A percentile compares a stretch with the other conserved stretches of the same genome.
Conservation (phyloP, 192 early-diverging fungal species). For the Gigaspora rosea region DNA sequence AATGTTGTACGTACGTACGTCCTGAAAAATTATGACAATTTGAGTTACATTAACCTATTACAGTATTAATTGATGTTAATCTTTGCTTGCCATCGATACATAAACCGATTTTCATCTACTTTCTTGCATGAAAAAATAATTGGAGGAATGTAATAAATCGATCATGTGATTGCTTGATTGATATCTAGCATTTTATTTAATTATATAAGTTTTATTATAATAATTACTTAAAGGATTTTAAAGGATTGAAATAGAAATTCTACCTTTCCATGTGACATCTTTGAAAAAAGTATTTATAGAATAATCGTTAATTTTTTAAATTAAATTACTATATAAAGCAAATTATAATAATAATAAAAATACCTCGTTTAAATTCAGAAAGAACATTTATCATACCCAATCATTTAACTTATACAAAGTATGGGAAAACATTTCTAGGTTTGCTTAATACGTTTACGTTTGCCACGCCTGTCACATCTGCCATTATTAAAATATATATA, state of each 20-base stretch:
- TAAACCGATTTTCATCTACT: neutral
- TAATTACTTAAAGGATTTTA: too few species aligned
- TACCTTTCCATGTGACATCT: neutral
- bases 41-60: constrained; percentile 26
- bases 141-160: constrained; percentile 40
- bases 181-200: neutral
- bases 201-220: too few species aligned
- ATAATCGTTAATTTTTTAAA: neutral
- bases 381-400: neutral
- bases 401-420: constrained; percentile 2
- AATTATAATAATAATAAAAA: neutral
- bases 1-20: neutral
- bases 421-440: constrained; percentile 22
- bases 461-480: too few species aligned
- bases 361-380: constrained; percentile 23
- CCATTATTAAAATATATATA: too few species aligned
- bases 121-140: constrained; percentile 32
- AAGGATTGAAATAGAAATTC: too few species aligned
- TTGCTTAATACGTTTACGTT: neutral
- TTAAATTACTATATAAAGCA: too few species aligned
- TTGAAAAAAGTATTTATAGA: neutral
- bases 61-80: constrained; percentile 35
- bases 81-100: constrained; percentile 38
- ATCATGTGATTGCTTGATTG: constrained; percentile 33
- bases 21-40: too few species aligned